Conservation (phyloP, 768 basidiomycete genomes). For the Kwoniella mangroviensis region DNA sequence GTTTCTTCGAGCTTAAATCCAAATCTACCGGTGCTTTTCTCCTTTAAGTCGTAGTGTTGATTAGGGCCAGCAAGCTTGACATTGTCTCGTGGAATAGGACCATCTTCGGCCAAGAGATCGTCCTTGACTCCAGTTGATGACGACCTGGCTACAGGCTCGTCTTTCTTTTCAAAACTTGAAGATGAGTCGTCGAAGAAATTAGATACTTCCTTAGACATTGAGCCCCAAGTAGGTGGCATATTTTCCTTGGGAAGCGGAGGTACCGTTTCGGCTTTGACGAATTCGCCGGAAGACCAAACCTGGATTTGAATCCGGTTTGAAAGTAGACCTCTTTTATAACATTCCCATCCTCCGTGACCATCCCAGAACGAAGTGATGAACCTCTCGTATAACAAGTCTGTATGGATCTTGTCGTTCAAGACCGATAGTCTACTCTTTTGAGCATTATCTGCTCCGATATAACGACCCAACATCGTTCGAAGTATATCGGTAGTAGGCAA, state of each 20-base stretch:
- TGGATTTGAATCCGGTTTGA: background rate
- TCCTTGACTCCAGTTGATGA: background rate
- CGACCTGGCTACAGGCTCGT: background rate
- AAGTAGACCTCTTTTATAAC: background rate
- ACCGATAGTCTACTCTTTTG: background rate
- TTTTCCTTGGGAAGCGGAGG: background rate
- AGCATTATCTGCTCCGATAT: background rate
- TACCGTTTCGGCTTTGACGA: background rate
- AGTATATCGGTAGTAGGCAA: background rate
- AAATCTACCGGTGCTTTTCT: slow-evolving; percentile 6
- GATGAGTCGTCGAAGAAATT: background rate
- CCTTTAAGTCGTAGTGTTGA: background rate
- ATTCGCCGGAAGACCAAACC: background rate
- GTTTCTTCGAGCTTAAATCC: slow-evolving; percentile 20
- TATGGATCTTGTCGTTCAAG: background rate
- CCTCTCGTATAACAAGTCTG: background rate
- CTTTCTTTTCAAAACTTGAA: background rate
- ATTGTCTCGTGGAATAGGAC: background rate
- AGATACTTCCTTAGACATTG: background rate
- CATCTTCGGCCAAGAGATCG: background rate
- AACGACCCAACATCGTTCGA: background rate
- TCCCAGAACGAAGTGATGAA: background rate
- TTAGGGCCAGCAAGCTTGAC: background rate
- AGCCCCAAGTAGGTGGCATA: background rate
- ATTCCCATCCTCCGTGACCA: background rate